Conservation (phyloP, 176 grass and related monocot genomes). For the Chloris gayana region DNA sequence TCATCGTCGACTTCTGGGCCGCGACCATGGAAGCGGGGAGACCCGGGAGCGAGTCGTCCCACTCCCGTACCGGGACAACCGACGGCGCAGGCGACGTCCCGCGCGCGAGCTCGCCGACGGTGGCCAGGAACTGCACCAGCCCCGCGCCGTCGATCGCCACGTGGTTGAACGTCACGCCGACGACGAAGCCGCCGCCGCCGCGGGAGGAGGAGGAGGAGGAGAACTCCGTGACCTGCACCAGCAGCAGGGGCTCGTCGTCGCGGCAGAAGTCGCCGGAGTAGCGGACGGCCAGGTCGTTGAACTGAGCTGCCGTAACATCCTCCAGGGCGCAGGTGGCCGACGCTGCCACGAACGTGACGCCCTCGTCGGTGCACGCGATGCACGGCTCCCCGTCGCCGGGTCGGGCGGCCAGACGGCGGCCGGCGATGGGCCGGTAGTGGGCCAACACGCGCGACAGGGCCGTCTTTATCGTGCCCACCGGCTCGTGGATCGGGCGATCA, state of each 20-base stretch:
- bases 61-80: not conserved
- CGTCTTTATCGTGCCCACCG: not conserved
- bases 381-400: not conserved
- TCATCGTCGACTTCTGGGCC: constrained; percentile 8
- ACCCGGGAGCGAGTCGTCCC: not conserved
- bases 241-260: constrained; percentile 10
- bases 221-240: constrained; percentile 42
- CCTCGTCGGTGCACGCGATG: constrained; percentile 1
- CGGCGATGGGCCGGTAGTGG: constrained; percentile 1
- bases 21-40: not conserved
- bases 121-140: constrained; percentile 37
- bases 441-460: not conserved
- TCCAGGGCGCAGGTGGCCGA: not conserved
- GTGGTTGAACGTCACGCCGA: constrained; percentile 45
- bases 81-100: not conserved
- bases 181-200: constrained; percentile 27
- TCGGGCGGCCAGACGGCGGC: not conserved
- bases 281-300: not conserved
- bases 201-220: not conserved
- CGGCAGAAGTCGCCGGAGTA: not conserved
- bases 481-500: not conserved
- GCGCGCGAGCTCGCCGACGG: constrained; percentile 26
- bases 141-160: not conserved
- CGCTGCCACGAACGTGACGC: not conserved
- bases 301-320: not conserved